Base-by-base conservation (phyloP, 164 flowering plant species). In the Vitis rotundifolia region DNA sequence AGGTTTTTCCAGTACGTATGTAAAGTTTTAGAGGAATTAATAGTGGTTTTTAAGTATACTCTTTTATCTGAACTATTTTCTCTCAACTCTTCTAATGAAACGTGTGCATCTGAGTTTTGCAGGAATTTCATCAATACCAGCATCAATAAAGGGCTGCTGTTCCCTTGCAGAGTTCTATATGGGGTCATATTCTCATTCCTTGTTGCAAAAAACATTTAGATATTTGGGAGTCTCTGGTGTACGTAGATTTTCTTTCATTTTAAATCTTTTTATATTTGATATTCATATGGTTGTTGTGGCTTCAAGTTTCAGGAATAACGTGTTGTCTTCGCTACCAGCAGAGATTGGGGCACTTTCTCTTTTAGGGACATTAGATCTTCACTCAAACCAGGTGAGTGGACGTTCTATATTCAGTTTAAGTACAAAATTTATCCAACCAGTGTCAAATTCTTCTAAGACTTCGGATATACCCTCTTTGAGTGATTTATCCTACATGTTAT, bases 281-380 rank as follows among this genome's bases (percentile, higher is more conserved):
- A 66, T 68, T 72, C 52, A 79, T 59, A 10, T 68, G 16, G 26
- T 53, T 19, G 65, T 44, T 71, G 14, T 55, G 56, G 44, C 60
- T 66, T 53, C 31, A 59, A 47, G 14, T 76, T 85, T 68, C 77
- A 96, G 99, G 83, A 93, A 84, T 81, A 96, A 96, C 69, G 15
- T 75, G 62, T 78, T 96, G 63, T 78, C 90, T 68, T 74, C 94
- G 61, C 78, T 96, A 69, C 97, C 99, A 54, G 73, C 80, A 22
- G 97, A 88, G 78, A 74, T 96, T 4, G 97, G 97, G 73, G 84
- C 71, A 48, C 89, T 96, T 68, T 81, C 91, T 66, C 73, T 63
- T 14, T 73, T 93, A 61, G 94, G 95, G 66, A 93, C 92, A 56
- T 82, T 96, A 44, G 97, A 96, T 88, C 95, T 96, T 75, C 98